Conservation (phyloP, 176 grass and related monocot genomes). For the Stipa capillata region DNA sequence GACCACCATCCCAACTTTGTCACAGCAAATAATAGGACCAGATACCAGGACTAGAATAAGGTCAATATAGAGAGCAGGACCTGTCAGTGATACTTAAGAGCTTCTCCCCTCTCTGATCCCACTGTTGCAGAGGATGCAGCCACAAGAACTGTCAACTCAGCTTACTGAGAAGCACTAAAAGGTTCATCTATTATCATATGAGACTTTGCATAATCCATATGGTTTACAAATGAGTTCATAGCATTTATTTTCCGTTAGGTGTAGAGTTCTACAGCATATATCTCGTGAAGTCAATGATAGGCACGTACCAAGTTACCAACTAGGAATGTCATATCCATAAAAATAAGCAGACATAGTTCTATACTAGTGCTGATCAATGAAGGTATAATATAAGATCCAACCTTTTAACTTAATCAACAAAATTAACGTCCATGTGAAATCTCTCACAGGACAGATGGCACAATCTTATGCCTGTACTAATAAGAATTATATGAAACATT, state of each 20-base stretch:
- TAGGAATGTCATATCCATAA: not conserved
- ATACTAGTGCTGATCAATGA: too few relatives aligned
- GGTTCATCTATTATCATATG: not conserved
- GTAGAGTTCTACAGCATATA: not conserved
- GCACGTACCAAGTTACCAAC: too few relatives aligned
- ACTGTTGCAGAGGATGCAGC: not conserved
- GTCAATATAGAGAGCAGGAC: not conserved
- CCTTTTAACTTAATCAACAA: not conserved
- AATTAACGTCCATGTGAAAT: not conserved
- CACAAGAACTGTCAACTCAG: not conserved
- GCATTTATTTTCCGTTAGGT: not conserved
- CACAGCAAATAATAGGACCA: slow-evolving; percentile 16
- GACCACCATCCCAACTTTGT: not conserved
- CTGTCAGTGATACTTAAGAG: not conserved
- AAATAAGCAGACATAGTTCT: not conserved
- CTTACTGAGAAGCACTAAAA: not conserved
- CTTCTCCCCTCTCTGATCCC: not conserved
- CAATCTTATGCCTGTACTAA: not conserved
- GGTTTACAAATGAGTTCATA: not conserved
- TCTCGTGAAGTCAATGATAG: too few relatives aligned
- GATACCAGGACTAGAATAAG: slow-evolving; percentile 7
- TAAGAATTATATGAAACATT: not conserved
- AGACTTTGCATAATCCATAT: not conserved
- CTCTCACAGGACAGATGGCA: not conserved
- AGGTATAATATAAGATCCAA: too few relatives aligned